Conservation (phyloP, 192 early-diverging fungal species). For the Ambispora gerdemannii region DNA sequence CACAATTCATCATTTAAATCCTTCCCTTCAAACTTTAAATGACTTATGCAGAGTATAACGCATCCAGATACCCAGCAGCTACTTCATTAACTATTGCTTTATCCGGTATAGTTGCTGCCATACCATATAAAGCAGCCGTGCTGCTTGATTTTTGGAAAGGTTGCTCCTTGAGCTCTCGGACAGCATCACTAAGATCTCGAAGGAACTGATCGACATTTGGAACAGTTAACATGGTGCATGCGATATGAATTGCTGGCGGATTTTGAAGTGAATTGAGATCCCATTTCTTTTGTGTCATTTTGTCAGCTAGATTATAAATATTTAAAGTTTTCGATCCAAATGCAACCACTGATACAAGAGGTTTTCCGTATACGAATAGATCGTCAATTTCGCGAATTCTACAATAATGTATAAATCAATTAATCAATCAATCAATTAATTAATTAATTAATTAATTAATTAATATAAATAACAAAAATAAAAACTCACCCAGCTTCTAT, state of each 20-base stretch:
- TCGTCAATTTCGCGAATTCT: conserved; percentile 56
- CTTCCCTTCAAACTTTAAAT: no score
- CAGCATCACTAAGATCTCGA: conserved; percentile 71
- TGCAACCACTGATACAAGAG: conserved; percentile 74
- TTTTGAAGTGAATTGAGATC: conserved; percentile 84
- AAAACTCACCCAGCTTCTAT: conserved; percentile 49
- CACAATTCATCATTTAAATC: no score
- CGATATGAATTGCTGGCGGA: conserved; percentile 86
- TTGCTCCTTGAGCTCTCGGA: conserved; percentile 63
- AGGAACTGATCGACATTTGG: conserved; percentile 69
- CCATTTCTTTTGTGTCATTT: conserved; percentile 79
- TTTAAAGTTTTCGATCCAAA: conserved; percentile 76
- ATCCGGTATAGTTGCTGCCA: conserved; percentile 85
- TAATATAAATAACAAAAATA: no score
- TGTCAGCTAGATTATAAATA: conserved; percentile 81
- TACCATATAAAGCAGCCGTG: conserved; percentile 89
- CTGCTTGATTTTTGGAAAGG: conserved; percentile 67
- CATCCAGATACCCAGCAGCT: conserved; percentile 81
- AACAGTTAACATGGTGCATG: conserved; percentile 81
- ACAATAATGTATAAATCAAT: no score
- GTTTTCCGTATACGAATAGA: conserved; percentile 83
- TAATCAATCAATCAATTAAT: no score
- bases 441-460: no score
- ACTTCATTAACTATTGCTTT: conserved; percentile 84
- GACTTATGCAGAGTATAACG: conserved; percentile 70